These are phyloP conservation scores for Ophiocordyceps camponoti-floridani DNA, from an alignment of 2,329 filamentous ascomycete genomes.

Conservation along the genomic window DNA sequence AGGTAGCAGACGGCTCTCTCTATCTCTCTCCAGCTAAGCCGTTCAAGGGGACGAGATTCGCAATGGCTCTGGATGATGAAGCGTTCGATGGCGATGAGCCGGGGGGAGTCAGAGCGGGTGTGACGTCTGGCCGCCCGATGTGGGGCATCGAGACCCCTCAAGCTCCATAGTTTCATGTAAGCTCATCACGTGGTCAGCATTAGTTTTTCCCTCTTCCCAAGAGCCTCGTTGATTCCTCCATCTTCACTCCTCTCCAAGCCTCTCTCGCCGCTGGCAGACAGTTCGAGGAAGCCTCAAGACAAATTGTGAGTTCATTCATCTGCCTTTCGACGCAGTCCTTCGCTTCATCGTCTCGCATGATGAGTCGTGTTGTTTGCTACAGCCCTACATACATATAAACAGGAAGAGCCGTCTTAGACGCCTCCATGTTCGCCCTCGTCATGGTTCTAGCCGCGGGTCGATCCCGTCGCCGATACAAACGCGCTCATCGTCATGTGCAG, in stretches of 20 bases:
- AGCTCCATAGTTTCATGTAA: neutral
- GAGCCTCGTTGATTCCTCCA: neutral
- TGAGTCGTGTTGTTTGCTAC: conserved; percentile 22
- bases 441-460: conserved; percentile 1
- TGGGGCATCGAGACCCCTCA: neutral
- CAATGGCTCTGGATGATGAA: too few species aligned
- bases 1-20: too few species aligned
- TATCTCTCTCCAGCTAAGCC: too few species aligned
- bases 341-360: conserved; percentile 15
- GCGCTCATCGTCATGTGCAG: conserved; percentile 17
- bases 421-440: conserved; percentile 7
- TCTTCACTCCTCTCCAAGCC: neutral
- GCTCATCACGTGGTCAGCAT: neutral
- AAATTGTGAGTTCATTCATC: too few species aligned
- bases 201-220: neutral
- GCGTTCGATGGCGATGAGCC: too few species aligned
- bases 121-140: neutral
- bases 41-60: too few species aligned
- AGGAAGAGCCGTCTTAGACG: conserved; percentile 31
- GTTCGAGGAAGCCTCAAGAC: too few species aligned
- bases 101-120: too few species aligned
- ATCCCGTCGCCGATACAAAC: conserved; percentile 5
- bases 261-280: neutral
- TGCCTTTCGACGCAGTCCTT: neutral
- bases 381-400: conserved; percentile 17